These are phyloP conservation scores for Corrigiola litoralis DNA, from an alignment of 179 eudicot species.

Conservation along the genomic window DNA sequence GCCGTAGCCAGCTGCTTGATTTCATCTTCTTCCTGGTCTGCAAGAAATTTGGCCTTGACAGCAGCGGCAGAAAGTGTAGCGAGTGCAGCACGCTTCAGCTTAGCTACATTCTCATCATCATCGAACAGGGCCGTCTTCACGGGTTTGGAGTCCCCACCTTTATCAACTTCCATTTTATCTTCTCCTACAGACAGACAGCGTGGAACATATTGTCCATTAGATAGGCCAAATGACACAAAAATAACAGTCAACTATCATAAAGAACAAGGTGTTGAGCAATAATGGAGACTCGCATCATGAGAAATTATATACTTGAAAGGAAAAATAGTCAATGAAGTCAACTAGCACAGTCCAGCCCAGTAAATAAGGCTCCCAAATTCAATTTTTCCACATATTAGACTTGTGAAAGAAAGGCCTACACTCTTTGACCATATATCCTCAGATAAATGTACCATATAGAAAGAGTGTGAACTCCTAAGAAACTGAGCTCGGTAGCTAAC, in stretches of 20 bases:
- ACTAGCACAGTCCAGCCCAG: too few species aligned
- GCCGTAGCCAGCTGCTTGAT: slow-evolving; percentile 67
- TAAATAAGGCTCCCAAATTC: too few species aligned
- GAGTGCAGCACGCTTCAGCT: slow-evolving; percentile 69
- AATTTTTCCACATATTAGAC: too few species aligned
- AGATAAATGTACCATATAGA: too few species aligned
- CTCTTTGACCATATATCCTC: too few species aligned
- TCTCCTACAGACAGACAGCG: slow-evolving; percentile 29
- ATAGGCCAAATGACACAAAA: not conserved
- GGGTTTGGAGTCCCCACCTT: slow-evolving; percentile 32
- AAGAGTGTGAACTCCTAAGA: too few species aligned
- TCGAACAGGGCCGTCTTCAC: slow-evolving; percentile 25
- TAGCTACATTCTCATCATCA: slow-evolving; percentile 39
- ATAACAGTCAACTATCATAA: not conserved
- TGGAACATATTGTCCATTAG: slow-evolving; percentile 7
- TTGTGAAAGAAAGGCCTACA: too few species aligned
- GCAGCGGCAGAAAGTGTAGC: slow-evolving; percentile 92
- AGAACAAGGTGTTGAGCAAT: not conserved
- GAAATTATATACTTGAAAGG: too few species aligned
- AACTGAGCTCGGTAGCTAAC: not conserved
- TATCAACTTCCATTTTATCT: slow-evolving; percentile 35
- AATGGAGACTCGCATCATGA: too few species aligned
- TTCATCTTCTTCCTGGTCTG: slow-evolving; percentile 87
- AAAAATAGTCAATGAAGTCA: too few species aligned
- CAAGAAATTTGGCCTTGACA: slow-evolving; percentile 90